Base-by-base conservation (phyloP, 108 stramenopile genomes). In the Cyclotella distinguenda region DNA sequence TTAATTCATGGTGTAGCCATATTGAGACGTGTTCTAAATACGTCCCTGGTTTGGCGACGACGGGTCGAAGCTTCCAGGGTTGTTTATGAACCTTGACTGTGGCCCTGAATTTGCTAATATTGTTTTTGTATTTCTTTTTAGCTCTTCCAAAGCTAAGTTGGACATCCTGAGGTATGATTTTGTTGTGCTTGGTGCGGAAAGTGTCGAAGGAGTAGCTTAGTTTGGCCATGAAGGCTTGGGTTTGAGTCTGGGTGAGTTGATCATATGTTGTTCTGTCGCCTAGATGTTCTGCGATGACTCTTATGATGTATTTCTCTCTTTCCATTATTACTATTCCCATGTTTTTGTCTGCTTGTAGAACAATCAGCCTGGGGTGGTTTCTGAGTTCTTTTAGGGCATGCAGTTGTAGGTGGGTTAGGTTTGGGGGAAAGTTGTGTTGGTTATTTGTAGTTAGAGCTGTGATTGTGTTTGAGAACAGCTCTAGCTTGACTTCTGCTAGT, bases 41-140 rank as follows among this genome's bases (percentile, higher is more conserved):
- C 0, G 57, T 68, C 2, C 66, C 66, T 12, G 26, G 35, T 7
- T 54, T 56, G 19, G 54, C 42, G 11, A 68, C 66, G 6, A 66
- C 40, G 1, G 65, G 65, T 15, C 65, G 36, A 11, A 45, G 26
- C 26, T 66, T 40, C 51, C 51, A 54, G 11, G 65, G 65, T 1
- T 39, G 3, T 28, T 66, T 66, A 35, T 66, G 65, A 1, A 54
- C 33, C 23, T 66, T 66, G 11, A 58, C 19, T 11, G n/a, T 54
- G 19, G 51, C 39, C 0, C 56, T 40, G 15, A 66, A 66, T 13
- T 52, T 25, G 7, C 28, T 38, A 3, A 52, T 3, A 11, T 60
- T 60, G 40, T 60, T 19, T 25, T 22, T 18, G 18, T 15, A 45
- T 5, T 45, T 15, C n/a, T n/a, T 45, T 12, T 18, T 16, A 5